Evolutionary conservation across 148 eudicot genomes (phyloP).

Genomic region (Chenopodium berlandieri): DNA sequence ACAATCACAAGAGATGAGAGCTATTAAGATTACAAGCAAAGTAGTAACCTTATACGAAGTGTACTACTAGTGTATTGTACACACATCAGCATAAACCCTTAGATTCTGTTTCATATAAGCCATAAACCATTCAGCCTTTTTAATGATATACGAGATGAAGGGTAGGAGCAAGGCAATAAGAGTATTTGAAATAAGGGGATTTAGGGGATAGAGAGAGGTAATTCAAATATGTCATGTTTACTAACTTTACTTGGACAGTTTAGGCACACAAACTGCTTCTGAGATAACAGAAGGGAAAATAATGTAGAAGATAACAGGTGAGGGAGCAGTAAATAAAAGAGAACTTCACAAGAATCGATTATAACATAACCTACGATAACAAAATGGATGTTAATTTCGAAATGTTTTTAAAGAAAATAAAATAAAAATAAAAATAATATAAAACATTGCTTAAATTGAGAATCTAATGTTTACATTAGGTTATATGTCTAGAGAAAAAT

Average conservation of each 20-base stretch:
- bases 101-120: not conserved
- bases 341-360: not conserved
- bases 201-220: not conserved
- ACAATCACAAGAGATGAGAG: constrained; percentile 17
- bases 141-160: not conserved
- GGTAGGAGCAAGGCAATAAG: not conserved
- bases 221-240: not conserved
- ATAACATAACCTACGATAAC: too few relatives aligned
- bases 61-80: not conserved
- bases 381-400: too few relatives aligned
- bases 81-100: not conserved
- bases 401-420: too few relatives aligned
- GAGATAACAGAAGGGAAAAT: not conserved
- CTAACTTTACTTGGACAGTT: not conserved
- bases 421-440: not conserved
- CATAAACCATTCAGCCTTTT: not conserved
- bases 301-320: not conserved
- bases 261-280: not conserved
- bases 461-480: not conserved
- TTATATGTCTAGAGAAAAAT: not conserved
- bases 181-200: not conserved
- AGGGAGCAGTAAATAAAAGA: not conserved
- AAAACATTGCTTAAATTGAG: not conserved
- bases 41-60: not conserved
- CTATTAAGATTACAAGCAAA: constrained; percentile 1